Percentiles rank a stretch among this genome's conserved stretches.
These are phyloP conservation scores for Ceriops zippeliana DNA, from an alignment of 345 rosid species.

Conservation along the genomic window DNA sequence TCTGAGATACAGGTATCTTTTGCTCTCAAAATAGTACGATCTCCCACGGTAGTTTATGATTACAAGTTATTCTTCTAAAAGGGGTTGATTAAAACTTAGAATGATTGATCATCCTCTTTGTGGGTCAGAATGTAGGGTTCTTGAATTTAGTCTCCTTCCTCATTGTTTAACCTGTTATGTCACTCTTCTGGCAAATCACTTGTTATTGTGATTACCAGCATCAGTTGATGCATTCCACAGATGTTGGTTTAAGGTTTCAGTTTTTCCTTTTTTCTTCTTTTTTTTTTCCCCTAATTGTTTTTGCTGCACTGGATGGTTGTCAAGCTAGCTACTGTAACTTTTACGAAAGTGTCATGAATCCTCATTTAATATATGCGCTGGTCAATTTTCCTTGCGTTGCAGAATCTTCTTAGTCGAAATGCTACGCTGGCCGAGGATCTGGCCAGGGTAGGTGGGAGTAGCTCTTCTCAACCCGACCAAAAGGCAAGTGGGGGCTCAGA, in stretches of 20 bases:
- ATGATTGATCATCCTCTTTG: background rate
- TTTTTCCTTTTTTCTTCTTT: background rate
- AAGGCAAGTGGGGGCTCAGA: constrained; percentile 50
- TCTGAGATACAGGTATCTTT: constrained; percentile 72
- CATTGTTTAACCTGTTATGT: background rate
- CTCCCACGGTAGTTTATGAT: background rate
- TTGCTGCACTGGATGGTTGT: background rate
- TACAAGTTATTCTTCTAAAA: background rate
- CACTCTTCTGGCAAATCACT: background rate
- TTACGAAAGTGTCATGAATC: background rate
- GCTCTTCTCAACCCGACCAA: constrained; percentile 50
- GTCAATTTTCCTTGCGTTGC: background rate
- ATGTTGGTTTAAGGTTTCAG: background rate
- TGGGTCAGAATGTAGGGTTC: background rate
- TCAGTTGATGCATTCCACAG: background rate
- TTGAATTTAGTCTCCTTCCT: background rate
- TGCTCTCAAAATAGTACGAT: background rate
- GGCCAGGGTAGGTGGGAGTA: constrained; percentile 59
- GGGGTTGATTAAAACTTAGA: background rate
- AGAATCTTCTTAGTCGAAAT: constrained; percentile 87
- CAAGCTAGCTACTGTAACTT: constrained; percentile 1
- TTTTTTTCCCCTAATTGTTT: background rate
- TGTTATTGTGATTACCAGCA: background rate
- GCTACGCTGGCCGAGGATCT: constrained; percentile 82
- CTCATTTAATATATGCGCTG: background rate